Evolutionary conservation across 306 rosid species (phyloP), one percentile per base, ranked within the genome.

Genomic region (Nissolia schottii): DNA sequence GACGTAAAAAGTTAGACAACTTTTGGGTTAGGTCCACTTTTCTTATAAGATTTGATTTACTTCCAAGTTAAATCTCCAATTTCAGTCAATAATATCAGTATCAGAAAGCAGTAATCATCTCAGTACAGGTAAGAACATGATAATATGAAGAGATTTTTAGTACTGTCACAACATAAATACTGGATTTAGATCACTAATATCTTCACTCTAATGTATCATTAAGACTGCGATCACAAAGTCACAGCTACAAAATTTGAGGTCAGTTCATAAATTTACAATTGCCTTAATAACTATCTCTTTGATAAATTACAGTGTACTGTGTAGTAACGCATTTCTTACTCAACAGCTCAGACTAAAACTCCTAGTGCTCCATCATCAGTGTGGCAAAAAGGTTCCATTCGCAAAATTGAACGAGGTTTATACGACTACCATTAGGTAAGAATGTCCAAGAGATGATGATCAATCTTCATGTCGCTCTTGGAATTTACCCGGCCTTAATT

Each of bases 251-350:
- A 43, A 54, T 56, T 56, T 32, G 58, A 29, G 27, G 45, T 22
- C 71, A 55, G 31, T 40, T 74, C 58, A 73, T 20, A 34, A 54
- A 67, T 77, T 66, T 53, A 73, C 80, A 82, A 63, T 22, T 64
- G 20, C 77, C 81, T 59, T 38, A 24, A 67, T n/a, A 54, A 64
- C 34, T 58, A 62, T 64, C 76, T 75, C 53, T 19, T 8, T 64
- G 50, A 56, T 14, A 35, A 75, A 64, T 13, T 74, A 56, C 67
- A 62, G 22, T 63, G 15, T 14, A n/a, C n/a, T n/a, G 45, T 48
- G 53, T 31, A 49, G 48, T 53, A 58, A 41, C 23, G 75, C 38
- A 19, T 25, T 25, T 43, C 65, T 62, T 45, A 19, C 71, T 54
- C 59, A 23, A 53, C 41, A 66, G 65, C 65, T 53, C 64, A 51